Evolutionary conservation across 2,329 filamentous ascomycete genomes (phyloP), one percentile per base, ranked within the genome.

Genomic region (Ophiocordyceps camponoti-leonardi): DNA sequence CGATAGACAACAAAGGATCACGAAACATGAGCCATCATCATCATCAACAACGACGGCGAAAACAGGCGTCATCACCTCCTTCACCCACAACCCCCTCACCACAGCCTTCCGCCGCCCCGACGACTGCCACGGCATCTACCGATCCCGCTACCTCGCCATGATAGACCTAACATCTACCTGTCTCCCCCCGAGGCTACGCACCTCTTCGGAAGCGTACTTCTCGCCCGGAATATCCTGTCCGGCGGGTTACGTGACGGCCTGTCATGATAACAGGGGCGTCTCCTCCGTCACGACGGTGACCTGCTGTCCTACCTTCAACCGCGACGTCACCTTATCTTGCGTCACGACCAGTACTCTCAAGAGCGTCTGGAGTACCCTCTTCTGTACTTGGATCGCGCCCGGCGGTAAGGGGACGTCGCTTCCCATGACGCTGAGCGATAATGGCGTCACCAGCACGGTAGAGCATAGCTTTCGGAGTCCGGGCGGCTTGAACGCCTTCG

Each of bases 321-420:
- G 47, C 5, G 51, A 50, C 18, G 46, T 63, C 12, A 54, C 50
- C 0, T 49, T 62, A 4, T 49, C 43, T 2, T 64, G 61, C 44
- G 56, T 61, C 11, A 46, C 47, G 14, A 48, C 58, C 7, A 42
- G 45, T 7, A 53, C 51, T 2, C 47, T 61, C 2, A 10, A 16
- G 3, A 45, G 43, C 5, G 46, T 48, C 2, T 63, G 54, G 54
- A 49, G 48, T 16, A 54, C 52, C 4, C 35, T 60, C 41, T 58
- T 57, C 22, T 64, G 60, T 49, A 61, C 58, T 1, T 64, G 58
- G 58, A 56, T 54, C 22, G 58, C 58, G 2, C 56, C 58, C 5
- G n/a, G 13, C 7, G 46, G 49, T 5, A 22, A 46, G n/a, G 41
- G 45, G 26, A 56, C 51, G 16, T 42, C 49, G 2, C 39, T 63